These are phyloP conservation scores for Solanum etuberosum DNA, from an alignment of 257 asterid genomes.

Conservation along the genomic window DNA sequence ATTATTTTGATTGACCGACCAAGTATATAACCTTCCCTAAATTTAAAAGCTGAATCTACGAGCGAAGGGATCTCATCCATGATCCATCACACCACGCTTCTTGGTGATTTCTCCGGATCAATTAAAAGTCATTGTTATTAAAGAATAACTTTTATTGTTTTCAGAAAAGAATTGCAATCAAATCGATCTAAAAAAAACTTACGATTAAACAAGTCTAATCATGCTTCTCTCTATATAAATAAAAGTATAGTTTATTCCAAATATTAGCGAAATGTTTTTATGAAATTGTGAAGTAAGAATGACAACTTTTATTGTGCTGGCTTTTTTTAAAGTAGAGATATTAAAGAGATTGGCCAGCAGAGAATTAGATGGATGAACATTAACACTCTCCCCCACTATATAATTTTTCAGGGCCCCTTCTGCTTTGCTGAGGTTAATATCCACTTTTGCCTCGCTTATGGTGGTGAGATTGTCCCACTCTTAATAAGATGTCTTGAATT, in stretches of 20 bases:
- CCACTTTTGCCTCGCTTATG: neutral
- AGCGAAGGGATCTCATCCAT: neutral
- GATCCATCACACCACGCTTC: neutral
- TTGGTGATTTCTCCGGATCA: neutral
- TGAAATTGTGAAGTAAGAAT: neutral
- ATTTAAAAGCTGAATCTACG: neutral
- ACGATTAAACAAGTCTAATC: neutral
- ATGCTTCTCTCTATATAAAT: too few relatives aligned
- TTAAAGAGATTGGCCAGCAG: neutral
- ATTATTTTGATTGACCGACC: neutral
- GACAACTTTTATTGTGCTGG: neutral
- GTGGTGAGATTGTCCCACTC: neutral
- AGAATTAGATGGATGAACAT: neutral
- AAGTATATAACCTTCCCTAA: neutral
- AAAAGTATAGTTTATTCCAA: neutral
- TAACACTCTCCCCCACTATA: neutral
- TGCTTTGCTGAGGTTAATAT: neutral
- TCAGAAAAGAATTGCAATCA: neutral
- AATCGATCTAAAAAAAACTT: neutral
- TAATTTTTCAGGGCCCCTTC: neutral
- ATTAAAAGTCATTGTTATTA: neutral
- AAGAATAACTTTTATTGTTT: neutral
- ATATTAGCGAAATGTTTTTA: neutral
- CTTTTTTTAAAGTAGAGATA: neutral
- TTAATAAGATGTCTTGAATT: too few relatives aligned